Evolutionary conservation across 2,329 filamentous ascomycete genomes (phyloP).

Genomic region (Aspergillus sp.): DNA sequence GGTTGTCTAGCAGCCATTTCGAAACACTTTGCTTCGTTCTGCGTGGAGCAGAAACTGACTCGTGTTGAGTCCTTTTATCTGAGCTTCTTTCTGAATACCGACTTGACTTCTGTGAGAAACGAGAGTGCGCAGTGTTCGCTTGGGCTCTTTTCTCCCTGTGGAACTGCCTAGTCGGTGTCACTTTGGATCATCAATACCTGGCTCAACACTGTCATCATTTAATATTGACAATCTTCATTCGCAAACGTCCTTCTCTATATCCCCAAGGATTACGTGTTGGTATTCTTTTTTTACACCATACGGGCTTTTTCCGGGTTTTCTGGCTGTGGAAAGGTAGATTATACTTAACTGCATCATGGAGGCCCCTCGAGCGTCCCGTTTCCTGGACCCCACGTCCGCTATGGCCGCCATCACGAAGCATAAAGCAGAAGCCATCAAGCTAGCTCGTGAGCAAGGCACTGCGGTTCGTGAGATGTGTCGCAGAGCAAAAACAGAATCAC

Average conservation of each 20-base stretch:
- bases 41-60: background rate
- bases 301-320: background rate
- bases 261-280: background rate
- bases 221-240: background rate
- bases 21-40: background rate
- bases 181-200: background rate
- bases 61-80: no score
- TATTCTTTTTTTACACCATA: background rate
- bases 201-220: background rate
- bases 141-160: background rate
- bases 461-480: slow-evolving; percentile 49
- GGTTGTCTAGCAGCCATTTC: background rate
- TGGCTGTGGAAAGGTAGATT: background rate
- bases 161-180: background rate
- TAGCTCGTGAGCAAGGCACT: slow-evolving; percentile 46
- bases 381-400: slow-evolving; percentile 43
- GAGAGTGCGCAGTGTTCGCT: background rate
- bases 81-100: no score
- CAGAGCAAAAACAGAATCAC: slow-evolving; percentile 43
- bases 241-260: background rate
- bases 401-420: slow-evolving; percentile 49
- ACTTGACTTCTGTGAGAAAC: background rate
- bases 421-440: slow-evolving; percentile 48
- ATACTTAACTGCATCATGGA: slow-evolving; percentile 15
- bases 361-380: slow-evolving; percentile 28